A percentile compares a stretch with the other conserved stretches of the same genome.
Conservation (phyloP, 2,329 filamentous ascomycete species). For the Colletotrichum higginsianum region DNA sequence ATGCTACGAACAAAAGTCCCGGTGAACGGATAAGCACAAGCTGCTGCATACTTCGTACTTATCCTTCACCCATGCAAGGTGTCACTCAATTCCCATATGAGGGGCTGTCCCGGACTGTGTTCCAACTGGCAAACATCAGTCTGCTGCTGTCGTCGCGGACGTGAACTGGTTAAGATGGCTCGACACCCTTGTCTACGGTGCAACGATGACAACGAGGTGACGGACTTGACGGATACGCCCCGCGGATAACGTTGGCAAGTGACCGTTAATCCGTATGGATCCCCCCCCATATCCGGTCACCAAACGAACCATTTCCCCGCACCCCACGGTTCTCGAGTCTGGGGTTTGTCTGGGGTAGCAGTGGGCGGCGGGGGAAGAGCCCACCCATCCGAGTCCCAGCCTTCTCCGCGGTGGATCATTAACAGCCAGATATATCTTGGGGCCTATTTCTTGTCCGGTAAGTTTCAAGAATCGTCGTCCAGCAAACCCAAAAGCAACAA, state of each 20-base stretch:
- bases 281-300: neutral
- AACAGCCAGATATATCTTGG: constrained; percentile 6
- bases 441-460: neutral
- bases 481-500: neutral
- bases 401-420: neutral
- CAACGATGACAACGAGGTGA: neutral
- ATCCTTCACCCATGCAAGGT: neutral
- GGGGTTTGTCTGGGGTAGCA: constrained; percentile 16
- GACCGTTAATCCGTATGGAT: constrained; percentile 6
- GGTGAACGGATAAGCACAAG: neutral
- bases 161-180: neutral
- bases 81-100: neutral
- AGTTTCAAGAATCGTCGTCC: neutral
- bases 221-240: constrained; percentile 16
- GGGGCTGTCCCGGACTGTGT: too few relatives aligned
- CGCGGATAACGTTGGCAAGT: constrained; percentile 24
- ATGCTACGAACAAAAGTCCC: neutral
- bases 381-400: neutral
- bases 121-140: neutral
- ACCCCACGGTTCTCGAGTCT: constrained; percentile 12
- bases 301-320: constrained; percentile 29
- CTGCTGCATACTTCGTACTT: neutral
- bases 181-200: neutral
- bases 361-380: too few relatives aligned
- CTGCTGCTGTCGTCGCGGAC: neutral